Percentiles rank a stretch among this genome's conserved stretches.
Evolutionary conservation across 2,329 filamentous ascomycete species (phyloP).

Genomic region (Curvularia verruculosa): DNA sequence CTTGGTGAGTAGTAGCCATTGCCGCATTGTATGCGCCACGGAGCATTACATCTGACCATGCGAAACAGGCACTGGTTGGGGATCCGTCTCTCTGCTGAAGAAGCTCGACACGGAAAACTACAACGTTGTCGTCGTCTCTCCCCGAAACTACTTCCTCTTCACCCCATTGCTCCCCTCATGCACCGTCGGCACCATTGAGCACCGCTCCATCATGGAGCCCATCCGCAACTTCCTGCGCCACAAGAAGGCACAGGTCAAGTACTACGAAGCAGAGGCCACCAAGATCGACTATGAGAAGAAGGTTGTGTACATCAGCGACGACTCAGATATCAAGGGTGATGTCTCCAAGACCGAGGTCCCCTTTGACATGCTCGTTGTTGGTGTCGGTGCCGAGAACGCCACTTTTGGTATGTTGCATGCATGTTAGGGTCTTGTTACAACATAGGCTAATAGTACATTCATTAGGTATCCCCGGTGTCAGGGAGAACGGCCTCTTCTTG

Average conservation of each 20-base stretch:
- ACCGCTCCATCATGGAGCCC: slow-evolving; percentile 99
- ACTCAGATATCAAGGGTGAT: slow-evolving; percentile 88
- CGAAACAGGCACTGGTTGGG: slow-evolving; percentile 86
- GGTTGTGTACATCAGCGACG: slow-evolving; percentile 86
- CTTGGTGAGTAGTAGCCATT: slow-evolving; percentile 68
- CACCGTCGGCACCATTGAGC: slow-evolving; percentile 96
- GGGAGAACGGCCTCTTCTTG: slow-evolving; percentile 94
- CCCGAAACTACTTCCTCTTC: slow-evolving; percentile 99
- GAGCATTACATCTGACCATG: slow-evolving; percentile 19
- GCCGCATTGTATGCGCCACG: not conserved
- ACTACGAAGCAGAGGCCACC: slow-evolving; percentile 96
- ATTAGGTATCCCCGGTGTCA: slow-evolving; percentile 83
- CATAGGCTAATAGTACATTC: slow-evolving; percentile 25
- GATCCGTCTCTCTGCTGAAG: slow-evolving; percentile 93
- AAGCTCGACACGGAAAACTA: slow-evolving; percentile 99
- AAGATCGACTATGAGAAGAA: slow-evolving; percentile 93
- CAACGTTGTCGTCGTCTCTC: slow-evolving; percentile 97
- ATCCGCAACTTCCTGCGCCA: slow-evolving; percentile 93
- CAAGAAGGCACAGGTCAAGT: slow-evolving; percentile 92
- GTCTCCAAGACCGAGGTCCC: slow-evolving; percentile 84
- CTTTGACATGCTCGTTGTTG: slow-evolving; percentile 97
- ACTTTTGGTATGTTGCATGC: slow-evolving; percentile 74
- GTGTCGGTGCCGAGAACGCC: slow-evolving; percentile 96
- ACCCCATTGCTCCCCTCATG: slow-evolving; percentile 96
- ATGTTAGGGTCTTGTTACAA: not conserved